Percentiles rank a stretch among this genome's conserved stretches.
These are phyloP conservation scores for Chytriomyces confervae DNA, from an alignment of 192 early-diverging fungal species.

Conservation along the genomic window DNA sequence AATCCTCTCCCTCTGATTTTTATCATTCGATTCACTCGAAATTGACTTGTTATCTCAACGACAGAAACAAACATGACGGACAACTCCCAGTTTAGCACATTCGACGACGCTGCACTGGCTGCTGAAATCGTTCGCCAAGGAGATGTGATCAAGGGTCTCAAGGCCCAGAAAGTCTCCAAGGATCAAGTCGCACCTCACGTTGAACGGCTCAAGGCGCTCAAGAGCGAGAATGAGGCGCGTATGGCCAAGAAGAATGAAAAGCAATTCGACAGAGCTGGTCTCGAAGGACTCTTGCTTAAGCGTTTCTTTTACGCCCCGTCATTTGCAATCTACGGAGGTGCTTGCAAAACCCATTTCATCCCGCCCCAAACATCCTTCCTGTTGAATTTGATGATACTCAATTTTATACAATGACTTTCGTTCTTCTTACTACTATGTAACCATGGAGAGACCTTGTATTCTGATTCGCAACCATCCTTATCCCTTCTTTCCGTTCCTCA, in stretches of 20 bases:
- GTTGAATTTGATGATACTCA: slow-evolving; percentile 29
- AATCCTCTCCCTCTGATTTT: background rate
- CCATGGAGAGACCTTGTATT: slow-evolving; percentile 26
- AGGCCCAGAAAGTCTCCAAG: slow-evolving; percentile 49
- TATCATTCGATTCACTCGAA: background rate
- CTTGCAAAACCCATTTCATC: background rate
- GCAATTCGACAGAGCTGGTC: slow-evolving; percentile 66
- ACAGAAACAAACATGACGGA: background rate
- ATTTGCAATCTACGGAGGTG: slow-evolving; percentile 94
- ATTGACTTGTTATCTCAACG: background rate
- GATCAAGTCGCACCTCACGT: slow-evolving; percentile 47
- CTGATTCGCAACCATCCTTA: background rate
- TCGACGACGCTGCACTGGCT: slow-evolving; percentile 38
- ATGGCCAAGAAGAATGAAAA: slow-evolving; percentile 33
- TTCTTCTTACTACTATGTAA: slow-evolving; percentile 33
- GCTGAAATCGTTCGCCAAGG: slow-evolving; percentile 48
- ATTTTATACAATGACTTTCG: slow-evolving; percentile 26
- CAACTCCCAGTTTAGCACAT: background rate
- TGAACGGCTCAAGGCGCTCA: slow-evolving; percentile 46
- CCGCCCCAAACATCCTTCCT: background rate
- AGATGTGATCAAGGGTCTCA: slow-evolving; percentile 53
- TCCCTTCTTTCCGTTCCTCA: background rate
- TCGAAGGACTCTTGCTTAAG: slow-evolving; percentile 82
- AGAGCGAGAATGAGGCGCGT: slow-evolving; percentile 45
- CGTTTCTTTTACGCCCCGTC: slow-evolving; percentile 97